phyloP scores from a whole-genome alignment of 495 filamentous ascomycete species.

The Penicillium silybi region DNA sequence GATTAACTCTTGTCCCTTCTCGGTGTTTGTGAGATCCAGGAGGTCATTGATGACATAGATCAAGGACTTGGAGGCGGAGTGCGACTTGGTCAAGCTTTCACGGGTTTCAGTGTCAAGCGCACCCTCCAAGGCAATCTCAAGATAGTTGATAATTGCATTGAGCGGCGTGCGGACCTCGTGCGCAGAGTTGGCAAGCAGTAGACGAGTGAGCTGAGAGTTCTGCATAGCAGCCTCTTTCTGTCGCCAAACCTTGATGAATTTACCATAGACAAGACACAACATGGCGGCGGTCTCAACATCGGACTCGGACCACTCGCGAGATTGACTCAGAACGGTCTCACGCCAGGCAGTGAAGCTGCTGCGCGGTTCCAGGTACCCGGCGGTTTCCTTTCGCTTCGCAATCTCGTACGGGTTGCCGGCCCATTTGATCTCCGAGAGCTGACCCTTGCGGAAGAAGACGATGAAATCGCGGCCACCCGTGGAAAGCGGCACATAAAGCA shows the following conservation, averaged over 20 bases:
- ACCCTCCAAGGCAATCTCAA: slow-evolving; percentile 91
- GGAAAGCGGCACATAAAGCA: slow-evolving; percentile 81
- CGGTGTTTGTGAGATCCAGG: slow-evolving; percentile 85
- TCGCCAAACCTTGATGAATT: slow-evolving; percentile 89
- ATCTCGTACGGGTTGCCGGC: slow-evolving; percentile 90
- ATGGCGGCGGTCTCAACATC: slow-evolving; percentile 84
- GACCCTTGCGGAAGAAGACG: slow-evolving; percentile 81
- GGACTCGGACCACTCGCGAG: slow-evolving; percentile 45
- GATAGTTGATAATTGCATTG: slow-evolving; percentile 94
- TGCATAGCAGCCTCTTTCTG: slow-evolving; percentile 86
- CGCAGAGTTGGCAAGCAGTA: slow-evolving; percentile 86
- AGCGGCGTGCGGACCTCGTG: slow-evolving; percentile 93
- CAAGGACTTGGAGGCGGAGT: slow-evolving; percentile 92
- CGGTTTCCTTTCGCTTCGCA: slow-evolving; percentile 37
- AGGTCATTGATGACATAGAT: slow-evolving; percentile 97
- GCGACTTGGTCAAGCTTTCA: slow-evolving; percentile 69
- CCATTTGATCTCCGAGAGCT: slow-evolving; percentile 80
- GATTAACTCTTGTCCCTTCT: slow-evolving; percentile 74
- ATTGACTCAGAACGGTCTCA: slow-evolving; percentile 34
- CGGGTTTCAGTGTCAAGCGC: slow-evolving; percentile 76
- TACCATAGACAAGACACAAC: slow-evolving; percentile 85
- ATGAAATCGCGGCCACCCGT: slow-evolving; percentile 80
- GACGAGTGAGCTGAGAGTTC: slow-evolving; percentile 71
- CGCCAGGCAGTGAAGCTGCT: slow-evolving; percentile 35
- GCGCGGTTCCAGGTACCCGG: slow-evolving; percentile 31